Conservation (phyloP, 2,329 filamentous ascomycete species). For the Aspergillus terreus region DNA sequence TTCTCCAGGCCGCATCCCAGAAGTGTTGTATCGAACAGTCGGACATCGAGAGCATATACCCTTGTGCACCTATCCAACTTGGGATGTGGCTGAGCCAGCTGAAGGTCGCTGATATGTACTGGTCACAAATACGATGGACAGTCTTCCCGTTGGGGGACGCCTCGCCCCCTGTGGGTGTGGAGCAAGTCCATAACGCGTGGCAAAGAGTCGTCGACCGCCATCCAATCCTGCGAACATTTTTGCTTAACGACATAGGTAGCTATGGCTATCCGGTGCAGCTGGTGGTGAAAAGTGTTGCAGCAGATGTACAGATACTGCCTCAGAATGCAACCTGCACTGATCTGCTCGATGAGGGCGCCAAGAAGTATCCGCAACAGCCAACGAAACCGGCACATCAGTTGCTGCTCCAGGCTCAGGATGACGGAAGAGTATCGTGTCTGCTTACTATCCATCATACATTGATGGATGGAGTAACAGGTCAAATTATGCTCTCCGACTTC, state of each 20-base stretch:
- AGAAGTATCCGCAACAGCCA: neutral
- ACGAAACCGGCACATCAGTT: conserved; percentile 5
- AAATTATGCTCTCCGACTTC: conserved; percentile 9
- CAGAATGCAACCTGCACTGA: neutral
- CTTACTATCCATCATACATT: conserved; percentile 5
- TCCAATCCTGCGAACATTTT: conserved; percentile 12
- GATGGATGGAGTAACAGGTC: conserved; percentile 1
- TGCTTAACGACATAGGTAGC: conserved; percentile 3
- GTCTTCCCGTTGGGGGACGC: neutral
- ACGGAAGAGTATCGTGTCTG: conserved; percentile 4
- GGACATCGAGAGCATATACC: conserved; percentile 11
- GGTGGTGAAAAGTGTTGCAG: conserved; percentile 1
- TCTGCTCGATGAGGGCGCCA: neutral
- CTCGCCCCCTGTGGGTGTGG: neutral
- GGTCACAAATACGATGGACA: conserved; percentile 3
- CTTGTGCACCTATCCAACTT: conserved; percentile 11
- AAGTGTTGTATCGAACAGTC: neutral
- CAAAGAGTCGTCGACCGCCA: conserved; percentile 8
- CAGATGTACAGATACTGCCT: neutral
- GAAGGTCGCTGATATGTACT: conserved; percentile 6
- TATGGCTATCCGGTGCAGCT: conserved; percentile 4
- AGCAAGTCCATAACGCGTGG: conserved; percentile 11
- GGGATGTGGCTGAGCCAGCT: conserved; percentile 14
- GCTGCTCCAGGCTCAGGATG: neutral
- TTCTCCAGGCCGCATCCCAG: conserved; percentile 6